These are phyloP conservation scores for Globisporangium ultimum DNA, from an alignment of 352 stramenopile species.

Conservation along the genomic window DNA sequence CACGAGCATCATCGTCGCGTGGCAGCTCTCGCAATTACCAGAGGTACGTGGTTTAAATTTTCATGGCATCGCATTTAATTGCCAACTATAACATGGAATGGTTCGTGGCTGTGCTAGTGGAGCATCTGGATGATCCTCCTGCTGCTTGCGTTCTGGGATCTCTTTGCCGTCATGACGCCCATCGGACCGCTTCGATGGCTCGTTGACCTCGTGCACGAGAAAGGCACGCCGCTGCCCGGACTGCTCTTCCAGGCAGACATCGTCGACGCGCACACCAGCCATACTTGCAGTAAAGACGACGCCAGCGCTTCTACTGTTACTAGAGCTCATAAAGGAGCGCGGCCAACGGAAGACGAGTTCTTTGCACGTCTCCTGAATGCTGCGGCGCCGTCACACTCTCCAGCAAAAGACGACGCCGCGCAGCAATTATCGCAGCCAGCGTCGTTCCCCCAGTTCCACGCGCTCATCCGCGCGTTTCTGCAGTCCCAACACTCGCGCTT, in stretches of 20 bases:
- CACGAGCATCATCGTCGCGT: slow-evolving; percentile 95
- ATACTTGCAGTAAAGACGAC: too few species aligned
- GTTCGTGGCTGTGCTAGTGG: slow-evolving; percentile 33
- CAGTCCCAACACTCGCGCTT: too few species aligned
- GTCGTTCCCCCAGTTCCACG: too few species aligned
- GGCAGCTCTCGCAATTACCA: slow-evolving; percentile 94
- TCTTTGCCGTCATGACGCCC: slow-evolving; percentile 96
- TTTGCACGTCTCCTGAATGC: too few species aligned
- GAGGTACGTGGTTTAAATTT: slow-evolving; percentile 65
- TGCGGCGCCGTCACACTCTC: too few species aligned
- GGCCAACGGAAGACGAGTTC: too few species aligned
- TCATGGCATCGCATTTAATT: not conserved
- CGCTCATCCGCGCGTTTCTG: too few species aligned
- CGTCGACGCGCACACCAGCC: slow-evolving; percentile 27
- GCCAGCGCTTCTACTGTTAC: too few species aligned
- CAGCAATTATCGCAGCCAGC: too few species aligned
- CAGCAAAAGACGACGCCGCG: too few species aligned
- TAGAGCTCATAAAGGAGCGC: too few species aligned
- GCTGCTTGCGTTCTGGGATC: slow-evolving; percentile 95
- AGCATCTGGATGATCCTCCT: slow-evolving; percentile 88
- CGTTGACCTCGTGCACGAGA: slow-evolving; percentile 91
- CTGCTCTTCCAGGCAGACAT: slow-evolving; percentile 94
- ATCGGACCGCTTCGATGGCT: slow-evolving; percentile 93
- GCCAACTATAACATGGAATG: not conserved
- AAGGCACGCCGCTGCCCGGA: slow-evolving; percentile 84